Evolutionary conservation across 2,329 filamentous ascomycete species (phyloP), one percentile per base, ranked within the genome.

Genomic region (Talaromyces sp.): DNA sequence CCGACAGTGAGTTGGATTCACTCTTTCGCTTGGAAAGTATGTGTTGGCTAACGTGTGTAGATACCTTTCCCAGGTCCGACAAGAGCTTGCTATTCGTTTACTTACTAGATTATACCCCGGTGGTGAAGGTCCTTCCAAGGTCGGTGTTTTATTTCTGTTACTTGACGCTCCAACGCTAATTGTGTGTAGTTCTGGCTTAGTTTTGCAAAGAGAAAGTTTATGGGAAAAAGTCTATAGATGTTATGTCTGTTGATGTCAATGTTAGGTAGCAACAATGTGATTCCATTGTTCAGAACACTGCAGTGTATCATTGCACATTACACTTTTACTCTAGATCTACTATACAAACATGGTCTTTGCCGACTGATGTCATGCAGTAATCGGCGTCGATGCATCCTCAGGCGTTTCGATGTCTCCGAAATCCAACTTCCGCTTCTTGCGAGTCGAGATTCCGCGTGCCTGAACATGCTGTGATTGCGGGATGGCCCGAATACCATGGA

Each of bases 121-220:
- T 69, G 86, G 81, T 71, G 85, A 78, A 79, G 86, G 75, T 80
- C 93, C 83, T 79, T 91, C 80, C 69, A 88, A 89, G 81, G 84
- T 85, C 72, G 71, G 77, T 71, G 3, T 50, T 41, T n/a, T 39
- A 17, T n/a, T 5, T 31, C 4, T 33, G 3, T 31, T 45, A 7
- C 17, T 50, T 45, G 5, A 65, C 6, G 31, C 56, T 22, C 13
- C 2, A 0, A 43, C 57, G 6, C 61, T 59, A n/a, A 61, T 25
- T 60, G 19, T 17, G 86, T 82, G 79, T 87, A 96, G 88, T 98
- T 94, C 92, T 99, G 95, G 95, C 81, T 99, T 78, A 98, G 95
- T 84, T 99, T 97, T 78, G 92, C 91, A 62, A 98, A 98, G 89
- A 89, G 95, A 82, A 97, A 97, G 87, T 99, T 99, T 77, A 98